Conservation (phyloP, 2,329 filamentous ascomycete genomes). For the Penicillium expansum region DNA sequence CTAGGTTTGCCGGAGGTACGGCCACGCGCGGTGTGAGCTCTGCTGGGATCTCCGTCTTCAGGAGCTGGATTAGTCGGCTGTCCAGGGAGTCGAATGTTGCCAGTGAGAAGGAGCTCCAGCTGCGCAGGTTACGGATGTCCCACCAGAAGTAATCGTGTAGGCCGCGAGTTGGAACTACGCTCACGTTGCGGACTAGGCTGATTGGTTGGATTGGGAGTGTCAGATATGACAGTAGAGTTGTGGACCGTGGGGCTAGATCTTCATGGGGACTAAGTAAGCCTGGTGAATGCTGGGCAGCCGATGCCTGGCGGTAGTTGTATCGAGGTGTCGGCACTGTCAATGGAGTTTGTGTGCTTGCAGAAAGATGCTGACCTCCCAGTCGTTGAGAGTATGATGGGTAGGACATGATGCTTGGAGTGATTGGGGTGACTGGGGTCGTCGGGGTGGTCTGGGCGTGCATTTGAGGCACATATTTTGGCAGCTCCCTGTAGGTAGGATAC, state of each 20-base stretch:
- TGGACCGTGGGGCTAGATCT: constrained; percentile 45
- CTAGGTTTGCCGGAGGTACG: constrained; percentile 51
- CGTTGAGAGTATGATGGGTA: constrained; percentile 36
- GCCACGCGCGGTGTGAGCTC: constrained; percentile 38
- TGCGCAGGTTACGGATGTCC: constrained; percentile 83
- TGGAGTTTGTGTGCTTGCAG: constrained; percentile 37
- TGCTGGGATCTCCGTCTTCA: constrained; percentile 63
- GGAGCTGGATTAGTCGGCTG: constrained; percentile 68
- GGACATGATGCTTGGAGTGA: constrained; percentile 38
- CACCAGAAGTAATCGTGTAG: constrained; percentile 87
- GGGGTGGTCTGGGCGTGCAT: constrained; percentile 43
- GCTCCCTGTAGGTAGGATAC: constrained; percentile 79
- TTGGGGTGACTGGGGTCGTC: constrained; percentile 41
- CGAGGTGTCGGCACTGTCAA: constrained; percentile 31
- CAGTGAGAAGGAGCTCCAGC: constrained; percentile 78
- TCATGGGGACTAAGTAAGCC: constrained; percentile 24
- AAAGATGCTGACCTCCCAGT: constrained; percentile 33
- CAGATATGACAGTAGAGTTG: constrained; percentile 74
- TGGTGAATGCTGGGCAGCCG: constrained; percentile 28
- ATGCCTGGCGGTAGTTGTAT: constrained; percentile 26
- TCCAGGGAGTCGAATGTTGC: constrained; percentile 65
- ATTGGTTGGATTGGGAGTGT: constrained; percentile 77
- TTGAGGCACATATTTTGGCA: constrained; percentile 58
- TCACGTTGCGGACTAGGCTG: constrained; percentile 75
- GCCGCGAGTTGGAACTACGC: constrained; percentile 64